phyloP scores from a whole-genome alignment of 2,329 filamentous ascomycete species.

The Anisogramma anomala region DNA sequence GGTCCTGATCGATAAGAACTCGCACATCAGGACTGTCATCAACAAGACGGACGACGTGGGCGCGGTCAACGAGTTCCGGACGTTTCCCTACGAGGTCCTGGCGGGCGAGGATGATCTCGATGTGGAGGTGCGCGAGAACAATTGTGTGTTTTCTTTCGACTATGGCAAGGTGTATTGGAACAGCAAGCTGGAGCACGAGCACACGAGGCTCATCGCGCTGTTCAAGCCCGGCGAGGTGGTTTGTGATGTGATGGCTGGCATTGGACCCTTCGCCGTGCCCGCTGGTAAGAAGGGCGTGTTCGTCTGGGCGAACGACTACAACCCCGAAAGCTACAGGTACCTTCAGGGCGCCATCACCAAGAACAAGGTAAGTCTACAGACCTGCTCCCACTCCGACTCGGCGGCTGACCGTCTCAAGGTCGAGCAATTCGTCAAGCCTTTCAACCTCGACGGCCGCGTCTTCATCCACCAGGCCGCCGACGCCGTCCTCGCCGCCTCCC shows the following conservation, averaged over 20 bases:
- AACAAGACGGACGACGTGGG: conserved; percentile 92
- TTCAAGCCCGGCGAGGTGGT: conserved; percentile 82
- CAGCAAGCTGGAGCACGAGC: conserved; percentile 78
- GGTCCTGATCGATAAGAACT: conserved; percentile 83
- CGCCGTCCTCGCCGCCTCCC: conserved; percentile 40
- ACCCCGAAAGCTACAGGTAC: conserved; percentile 71
- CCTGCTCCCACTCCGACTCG: neutral
- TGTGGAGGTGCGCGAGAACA: conserved; percentile 70
- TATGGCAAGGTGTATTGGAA: conserved; percentile 99
- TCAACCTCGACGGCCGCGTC: conserved; percentile 67
- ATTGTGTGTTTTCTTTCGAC: conserved; percentile 83
- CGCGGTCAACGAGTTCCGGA: conserved; percentile 72
- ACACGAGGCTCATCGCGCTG: conserved; percentile 62
- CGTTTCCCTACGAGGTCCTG: conserved; percentile 85
- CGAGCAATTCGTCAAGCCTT: conserved; percentile 59
- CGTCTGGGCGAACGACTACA: conserved; percentile 94
- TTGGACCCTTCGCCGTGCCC: conserved; percentile 88
- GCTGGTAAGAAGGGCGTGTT: conserved; percentile 84
- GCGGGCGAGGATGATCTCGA: conserved; percentile 71
- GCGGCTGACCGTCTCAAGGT: conserved; percentile 32
- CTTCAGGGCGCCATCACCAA: conserved; percentile 57
- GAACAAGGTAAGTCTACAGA: conserved; percentile 60
- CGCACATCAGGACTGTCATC: conserved; percentile 73
- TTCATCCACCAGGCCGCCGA: conserved; percentile 68
- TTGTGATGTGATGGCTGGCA: conserved; percentile 93